These are phyloP conservation scores for Penicillium tannophilum DNA, from an alignment of 495 filamentous ascomycete genomes.

Conservation along the genomic window DNA sequence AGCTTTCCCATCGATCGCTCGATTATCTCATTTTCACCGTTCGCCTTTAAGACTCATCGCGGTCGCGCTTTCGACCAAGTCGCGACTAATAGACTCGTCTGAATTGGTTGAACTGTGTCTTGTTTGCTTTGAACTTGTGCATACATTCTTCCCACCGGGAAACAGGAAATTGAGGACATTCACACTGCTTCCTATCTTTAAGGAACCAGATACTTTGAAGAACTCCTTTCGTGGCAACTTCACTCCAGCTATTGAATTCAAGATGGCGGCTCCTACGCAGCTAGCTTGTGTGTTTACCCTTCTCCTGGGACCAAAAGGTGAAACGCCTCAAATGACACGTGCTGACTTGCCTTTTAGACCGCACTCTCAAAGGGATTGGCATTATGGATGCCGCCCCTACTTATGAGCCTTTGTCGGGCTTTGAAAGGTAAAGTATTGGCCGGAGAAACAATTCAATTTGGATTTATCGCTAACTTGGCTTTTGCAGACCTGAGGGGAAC, in stretches of 20 bases:
- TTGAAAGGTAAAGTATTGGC: slow-evolving; percentile 57
- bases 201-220: slow-evolving; percentile 7
- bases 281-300: slow-evolving; percentile 68
- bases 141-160: neutral
- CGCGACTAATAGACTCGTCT: slow-evolving; percentile 8
- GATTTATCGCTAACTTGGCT: slow-evolving; percentile 10
- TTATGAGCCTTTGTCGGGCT: slow-evolving; percentile 83
- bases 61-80: neutral
- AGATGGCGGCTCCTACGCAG: slow-evolving; percentile 86
- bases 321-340: slow-evolving; percentile 2
- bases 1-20: slow-evolving; percentile 1
- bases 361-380: slow-evolving; percentile 94
- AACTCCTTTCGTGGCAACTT: slow-evolving; percentile 15
- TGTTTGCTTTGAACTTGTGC: slow-evolving; percentile 9
- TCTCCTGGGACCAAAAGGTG: neutral
- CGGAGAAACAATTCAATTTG: neutral
- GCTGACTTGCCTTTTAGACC: slow-evolving; percentile 54
- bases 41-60: neutral
- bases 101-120: slow-evolving; percentile 2
- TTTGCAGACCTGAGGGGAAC: slow-evolving; percentile 83
- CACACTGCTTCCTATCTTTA: neutral
- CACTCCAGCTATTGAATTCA: slow-evolving; percentile 28
- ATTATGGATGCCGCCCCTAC: slow-evolving; percentile 86
- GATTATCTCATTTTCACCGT: slow-evolving; percentile 1
- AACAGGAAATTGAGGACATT: neutral